phyloP scores from a whole-genome alignment of 306 rosid genomes.

The Gynostemma pentaphyllum region DNA sequence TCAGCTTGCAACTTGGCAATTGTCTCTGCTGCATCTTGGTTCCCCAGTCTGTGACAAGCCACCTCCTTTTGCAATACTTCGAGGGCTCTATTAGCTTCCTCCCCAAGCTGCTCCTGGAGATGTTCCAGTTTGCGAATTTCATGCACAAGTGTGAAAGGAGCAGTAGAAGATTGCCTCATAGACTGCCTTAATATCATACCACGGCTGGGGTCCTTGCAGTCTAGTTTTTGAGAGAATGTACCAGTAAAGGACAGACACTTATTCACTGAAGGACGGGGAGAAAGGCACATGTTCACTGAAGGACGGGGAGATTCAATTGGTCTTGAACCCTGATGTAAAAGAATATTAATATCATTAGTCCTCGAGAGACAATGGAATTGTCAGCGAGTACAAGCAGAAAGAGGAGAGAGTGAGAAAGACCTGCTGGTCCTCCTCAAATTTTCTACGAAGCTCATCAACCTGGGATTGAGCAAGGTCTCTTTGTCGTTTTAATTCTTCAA shows the following conservation, averaged over 20 bases:
- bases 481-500: constrained; percentile 77
- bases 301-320: constrained; percentile 41
- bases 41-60: constrained; percentile 94
- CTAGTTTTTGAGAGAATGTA: constrained; percentile 36
- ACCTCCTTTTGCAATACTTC: constrained; percentile 97
- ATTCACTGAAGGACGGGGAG: constrained; percentile 53
- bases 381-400: neutral
- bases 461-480: constrained; percentile 84
- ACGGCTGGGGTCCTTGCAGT: constrained; percentile 32
- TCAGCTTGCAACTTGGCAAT: constrained; percentile 93
- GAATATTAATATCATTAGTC: neutral
- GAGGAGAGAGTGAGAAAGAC: constrained; percentile 21
- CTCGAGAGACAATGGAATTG: neutral
- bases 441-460: constrained; percentile 69
- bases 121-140: constrained; percentile 99
- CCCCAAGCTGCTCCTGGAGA: constrained; percentile 96
- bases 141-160: constrained; percentile 96
- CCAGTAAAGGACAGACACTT: constrained; percentile 83
- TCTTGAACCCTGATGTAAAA: constrained; percentile 38
- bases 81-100: constrained; percentile 93
- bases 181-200: constrained; percentile 66
- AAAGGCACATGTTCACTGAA: constrained; percentile 83
- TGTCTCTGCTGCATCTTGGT: constrained; percentile 99
- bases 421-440: constrained; percentile 74
- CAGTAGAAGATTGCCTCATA: constrained; percentile 84